These are phyloP conservation scores for Candida vaughaniae DNA, from an alignment of 805 yeast species.

Conservation along the genomic window DNA sequence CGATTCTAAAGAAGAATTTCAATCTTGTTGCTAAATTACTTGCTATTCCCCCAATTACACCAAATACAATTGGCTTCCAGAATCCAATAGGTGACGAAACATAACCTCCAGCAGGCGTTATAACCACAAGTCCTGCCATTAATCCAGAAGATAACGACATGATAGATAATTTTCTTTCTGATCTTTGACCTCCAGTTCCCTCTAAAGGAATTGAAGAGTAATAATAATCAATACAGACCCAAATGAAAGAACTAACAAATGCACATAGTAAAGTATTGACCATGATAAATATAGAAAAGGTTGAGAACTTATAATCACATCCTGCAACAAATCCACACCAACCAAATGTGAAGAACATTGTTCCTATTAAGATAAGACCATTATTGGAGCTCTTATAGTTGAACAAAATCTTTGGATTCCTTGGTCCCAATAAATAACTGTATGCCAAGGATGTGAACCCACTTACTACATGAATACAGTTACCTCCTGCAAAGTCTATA, in stretches of 20 bases:
- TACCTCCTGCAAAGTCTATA: conserved; percentile 47
- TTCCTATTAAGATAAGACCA: conserved; percentile 33
- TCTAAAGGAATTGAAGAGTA: conserved; percentile 40
- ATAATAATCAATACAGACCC: conserved; percentile 40
- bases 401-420: conserved; percentile 36
- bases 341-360: conserved; percentile 31
- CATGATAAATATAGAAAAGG: conserved; percentile 28
- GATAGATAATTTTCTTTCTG: conserved; percentile 32
- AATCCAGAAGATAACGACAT: conserved; percentile 40
- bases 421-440: conserved; percentile 42
- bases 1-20: conserved; percentile 37
- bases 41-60: conserved; percentile 34
- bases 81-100: conserved; percentile 31
- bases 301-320: conserved; percentile 40
- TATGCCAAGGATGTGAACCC: conserved; percentile 47
- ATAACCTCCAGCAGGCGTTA: conserved; percentile 45
- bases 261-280: conserved; percentile 35
- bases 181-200: conserved; percentile 11
- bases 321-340: conserved; percentile 46
- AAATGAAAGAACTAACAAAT: conserved; percentile 32
- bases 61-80: conserved; percentile 42
- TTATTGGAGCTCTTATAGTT: conserved; percentile 37
- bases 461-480: conserved; percentile 43
- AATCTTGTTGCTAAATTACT: conserved; percentile 40
- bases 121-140: conserved; percentile 42